Conservation (phyloP, 345 rosid species). For the Syzygium aromaticum region DNA sequence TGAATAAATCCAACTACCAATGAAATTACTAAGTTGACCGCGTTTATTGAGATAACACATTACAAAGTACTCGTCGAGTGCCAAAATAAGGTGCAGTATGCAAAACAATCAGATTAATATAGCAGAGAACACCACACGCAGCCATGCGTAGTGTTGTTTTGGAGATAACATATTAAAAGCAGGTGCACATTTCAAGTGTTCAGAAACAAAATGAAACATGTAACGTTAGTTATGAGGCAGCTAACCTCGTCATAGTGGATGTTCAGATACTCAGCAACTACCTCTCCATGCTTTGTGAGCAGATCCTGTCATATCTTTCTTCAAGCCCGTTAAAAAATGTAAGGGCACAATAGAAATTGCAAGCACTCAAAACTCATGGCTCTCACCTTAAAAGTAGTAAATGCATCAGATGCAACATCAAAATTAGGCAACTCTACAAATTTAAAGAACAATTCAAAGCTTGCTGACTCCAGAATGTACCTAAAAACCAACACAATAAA, state of each 20-base stretch:
- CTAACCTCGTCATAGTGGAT: slow-evolving; percentile 82
- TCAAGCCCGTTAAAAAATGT: background rate
- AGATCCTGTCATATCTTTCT: slow-evolving; percentile 54
- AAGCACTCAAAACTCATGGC: slow-evolving; percentile 1
- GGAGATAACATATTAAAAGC: background rate
- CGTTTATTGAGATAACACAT: background rate
- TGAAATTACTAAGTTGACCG: background rate
- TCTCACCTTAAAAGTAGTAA: slow-evolving; percentile 93
- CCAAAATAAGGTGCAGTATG: background rate
- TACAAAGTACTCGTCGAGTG: background rate
- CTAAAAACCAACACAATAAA: slow-evolving; percentile 26
- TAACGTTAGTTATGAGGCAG: slow-evolving; percentile 2
- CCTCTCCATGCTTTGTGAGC: slow-evolving; percentile 67
- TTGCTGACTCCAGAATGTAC: slow-evolving; percentile 86
- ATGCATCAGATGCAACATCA: slow-evolving; percentile 97
- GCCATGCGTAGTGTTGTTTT: background rate
- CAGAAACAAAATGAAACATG: background rate
- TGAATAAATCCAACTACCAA: background rate
- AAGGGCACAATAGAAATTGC: slow-evolving; percentile 1
- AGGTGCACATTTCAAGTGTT: background rate
- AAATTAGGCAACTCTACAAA: slow-evolving; percentile 89
- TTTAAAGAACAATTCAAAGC: slow-evolving; percentile 93
- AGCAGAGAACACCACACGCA: background rate
- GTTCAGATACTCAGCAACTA: slow-evolving; percentile 73
- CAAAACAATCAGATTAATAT: background rate